Conservation (phyloP, 768 basidiomycete genomes). For the Leucocoprinus leucothites region DNA sequence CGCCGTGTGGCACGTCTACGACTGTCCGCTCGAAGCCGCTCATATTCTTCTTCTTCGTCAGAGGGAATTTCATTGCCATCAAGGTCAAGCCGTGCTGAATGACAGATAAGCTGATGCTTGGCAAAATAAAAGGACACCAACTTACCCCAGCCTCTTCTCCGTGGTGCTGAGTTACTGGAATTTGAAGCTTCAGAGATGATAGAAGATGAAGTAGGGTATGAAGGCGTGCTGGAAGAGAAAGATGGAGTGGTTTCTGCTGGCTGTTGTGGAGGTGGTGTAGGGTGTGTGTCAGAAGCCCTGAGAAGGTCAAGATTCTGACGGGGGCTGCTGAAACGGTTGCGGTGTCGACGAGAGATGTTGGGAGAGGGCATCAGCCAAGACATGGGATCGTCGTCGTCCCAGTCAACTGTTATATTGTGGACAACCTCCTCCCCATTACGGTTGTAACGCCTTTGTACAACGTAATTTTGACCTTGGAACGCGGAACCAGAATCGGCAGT, state of each 20-base stretch:
- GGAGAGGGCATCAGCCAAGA: slow-evolving; percentile 27
- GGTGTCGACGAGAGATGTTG: slow-evolving; percentile 11
- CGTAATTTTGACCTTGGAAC: slow-evolving; percentile 27
- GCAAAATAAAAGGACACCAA: slow-evolving; percentile 5
- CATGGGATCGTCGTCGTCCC: slow-evolving; percentile 34
- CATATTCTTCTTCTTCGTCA: slow-evolving; percentile 60
- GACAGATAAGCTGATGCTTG: slow-evolving; percentile 9
- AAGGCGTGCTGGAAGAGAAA: background rate
- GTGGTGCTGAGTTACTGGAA: slow-evolving; percentile 13
- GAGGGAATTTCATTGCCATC: slow-evolving; percentile 65
- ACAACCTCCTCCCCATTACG: slow-evolving; percentile 36
- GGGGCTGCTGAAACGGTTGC: slow-evolving; percentile 6
- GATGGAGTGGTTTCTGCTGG: background rate
- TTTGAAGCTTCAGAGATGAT: background rate
- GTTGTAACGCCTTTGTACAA: slow-evolving; percentile 32
- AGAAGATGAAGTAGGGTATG: background rate
- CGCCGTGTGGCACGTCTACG: slow-evolving; percentile 32
- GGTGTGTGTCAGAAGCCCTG: background rate
- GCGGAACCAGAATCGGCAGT: slow-evolving; percentile 14
- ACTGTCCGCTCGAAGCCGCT: slow-evolving; percentile 48
- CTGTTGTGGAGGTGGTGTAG: background rate
- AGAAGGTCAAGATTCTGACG: slow-evolving; percentile 2
- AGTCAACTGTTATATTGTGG: slow-evolving; percentile 36
- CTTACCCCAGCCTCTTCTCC: slow-evolving; percentile 48
- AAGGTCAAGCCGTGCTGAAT: slow-evolving; percentile 43